Evolutionary conservation across 1,284 basidiomycete genomes (phyloP), one percentile per base, ranked within the genome.

Genomic region (Singerocomus rubriflavus): DNA sequence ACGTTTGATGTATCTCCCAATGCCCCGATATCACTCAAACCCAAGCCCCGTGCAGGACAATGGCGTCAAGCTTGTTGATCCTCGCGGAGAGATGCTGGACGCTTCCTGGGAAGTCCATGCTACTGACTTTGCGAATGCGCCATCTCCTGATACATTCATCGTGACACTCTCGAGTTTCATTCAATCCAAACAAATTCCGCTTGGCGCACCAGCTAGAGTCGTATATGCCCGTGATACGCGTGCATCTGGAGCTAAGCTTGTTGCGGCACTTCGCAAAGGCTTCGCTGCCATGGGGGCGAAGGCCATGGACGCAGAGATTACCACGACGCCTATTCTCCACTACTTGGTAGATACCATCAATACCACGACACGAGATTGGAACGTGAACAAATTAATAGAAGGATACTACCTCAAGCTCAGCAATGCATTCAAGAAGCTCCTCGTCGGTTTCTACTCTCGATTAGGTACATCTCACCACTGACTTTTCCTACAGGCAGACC

Each of bases 1-100:
- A 62, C 59, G 79, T 69, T 7, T 13, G 6, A 42, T 48, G 9
- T 21, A 14, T 46, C 41, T 33, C 29, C 29, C 35, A 35, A 29
- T 13, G 17, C 44, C 46, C 46, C 26, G 32, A 48, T 39, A 17
- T 43, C 46, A 31, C 50, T 32, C 39, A 48, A 48, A 17, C 39
- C 3, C 27, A 37, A n/a, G 30, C 13, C n/a, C 32, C 27, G 9
- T 41, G 8, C 62, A 98, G 92, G 97, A 99, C 71, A 99, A 99
- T 69, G 97, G 97, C 32, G 93, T 98, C 55, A 99, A 99, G 71
- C 83, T 99, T 45, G 93, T 99, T 39, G 97, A 99, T 72, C 92
- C 97, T 14, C 84, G 84, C 12, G 97, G 97, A n/a, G 97, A 99
- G 70, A 99, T 99, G 97, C 81, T 99, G n/a, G 91, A 96, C 64